Conservation (phyloP, 805 yeast genomes). For the Ogataea ramenticola region DNA sequence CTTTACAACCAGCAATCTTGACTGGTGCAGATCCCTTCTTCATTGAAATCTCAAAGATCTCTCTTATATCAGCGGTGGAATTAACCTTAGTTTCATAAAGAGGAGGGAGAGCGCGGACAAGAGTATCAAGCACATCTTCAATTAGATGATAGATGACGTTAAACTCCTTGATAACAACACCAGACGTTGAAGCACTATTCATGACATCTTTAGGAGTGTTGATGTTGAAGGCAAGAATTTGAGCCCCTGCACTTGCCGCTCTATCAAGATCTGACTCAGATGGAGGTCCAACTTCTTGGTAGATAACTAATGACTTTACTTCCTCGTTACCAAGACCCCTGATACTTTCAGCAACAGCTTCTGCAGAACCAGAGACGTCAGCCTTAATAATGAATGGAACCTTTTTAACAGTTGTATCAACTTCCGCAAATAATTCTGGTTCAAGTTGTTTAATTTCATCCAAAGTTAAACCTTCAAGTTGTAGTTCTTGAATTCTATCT, state of each 20-base stretch:
- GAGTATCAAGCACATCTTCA: conserved; percentile 67
- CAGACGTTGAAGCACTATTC: conserved; percentile 47
- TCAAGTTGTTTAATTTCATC: conserved; percentile 34
- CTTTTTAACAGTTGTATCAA: conserved; percentile 22
- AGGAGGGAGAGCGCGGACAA: conserved; percentile 57
- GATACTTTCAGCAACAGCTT: conserved; percentile 82
- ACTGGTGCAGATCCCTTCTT: conserved; percentile 35
- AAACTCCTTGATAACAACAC: conserved; percentile 54
- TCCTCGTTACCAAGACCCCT: conserved; percentile 82
- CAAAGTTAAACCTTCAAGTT: conserved; percentile 51
- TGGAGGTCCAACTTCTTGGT: conserved; percentile 72
- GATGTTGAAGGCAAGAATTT: conserved; percentile 72
- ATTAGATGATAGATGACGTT: conserved; percentile 84
- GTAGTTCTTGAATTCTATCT: conserved; percentile 48
- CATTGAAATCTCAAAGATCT: conserved; percentile 61
- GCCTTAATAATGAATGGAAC: conserved; percentile 72
- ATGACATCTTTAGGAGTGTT: conserved; percentile 57
- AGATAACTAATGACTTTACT: conserved; percentile 61
- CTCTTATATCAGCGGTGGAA: conserved; percentile 64
- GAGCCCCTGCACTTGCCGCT: conserved; percentile 65
- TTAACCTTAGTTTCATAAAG: conserved; percentile 55
- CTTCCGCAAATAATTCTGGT: conserved; percentile 25
- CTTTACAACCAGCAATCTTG: conserved; percentile 84
- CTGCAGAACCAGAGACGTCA: conserved; percentile 92
- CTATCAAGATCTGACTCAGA: conserved; percentile 59